A percentile compares a stretch with the other conserved stretches of the same genome.
Evolutionary conservation across 345 rosid genomes (phyloP).

Genomic region (Gossypium sturtianum): DNA sequence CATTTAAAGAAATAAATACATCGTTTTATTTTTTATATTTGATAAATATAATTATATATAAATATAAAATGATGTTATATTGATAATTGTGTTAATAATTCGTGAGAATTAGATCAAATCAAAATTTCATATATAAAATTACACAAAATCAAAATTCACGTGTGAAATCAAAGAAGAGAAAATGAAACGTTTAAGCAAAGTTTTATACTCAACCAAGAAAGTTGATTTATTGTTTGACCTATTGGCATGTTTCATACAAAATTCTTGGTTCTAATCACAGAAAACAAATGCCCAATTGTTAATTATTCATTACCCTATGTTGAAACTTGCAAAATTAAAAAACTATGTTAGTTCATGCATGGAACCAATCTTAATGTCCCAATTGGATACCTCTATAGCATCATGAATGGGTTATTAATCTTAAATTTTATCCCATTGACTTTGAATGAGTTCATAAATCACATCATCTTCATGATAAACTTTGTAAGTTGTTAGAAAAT

Average conservation of each 20-base stretch:
- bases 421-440: not conserved
- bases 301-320: not conserved
- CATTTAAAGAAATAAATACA: no score
- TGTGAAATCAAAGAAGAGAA: no score
- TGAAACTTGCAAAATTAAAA: not conserved
- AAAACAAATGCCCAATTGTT: not conserved
- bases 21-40: no score
- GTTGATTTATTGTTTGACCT: not conserved
- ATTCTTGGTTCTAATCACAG: not conserved
- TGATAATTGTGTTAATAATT: no score
- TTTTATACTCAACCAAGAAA: no score
- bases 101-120: no score
- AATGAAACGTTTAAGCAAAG: no score
- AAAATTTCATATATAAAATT: no score
- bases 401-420: not conserved
- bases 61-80: no score
- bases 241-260: not conserved
- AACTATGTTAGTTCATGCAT: not conserved
- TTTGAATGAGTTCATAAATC: not conserved
- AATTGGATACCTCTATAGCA: not conserved
- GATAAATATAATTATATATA: no score
- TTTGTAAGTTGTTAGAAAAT: not conserved
- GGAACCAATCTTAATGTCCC: no score
- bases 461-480: not conserved
- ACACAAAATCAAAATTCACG: no score